These are phyloP conservation scores for Syzygium grande DNA, from an alignment of 345 rosid genomes.

Conservation along the genomic window DNA sequence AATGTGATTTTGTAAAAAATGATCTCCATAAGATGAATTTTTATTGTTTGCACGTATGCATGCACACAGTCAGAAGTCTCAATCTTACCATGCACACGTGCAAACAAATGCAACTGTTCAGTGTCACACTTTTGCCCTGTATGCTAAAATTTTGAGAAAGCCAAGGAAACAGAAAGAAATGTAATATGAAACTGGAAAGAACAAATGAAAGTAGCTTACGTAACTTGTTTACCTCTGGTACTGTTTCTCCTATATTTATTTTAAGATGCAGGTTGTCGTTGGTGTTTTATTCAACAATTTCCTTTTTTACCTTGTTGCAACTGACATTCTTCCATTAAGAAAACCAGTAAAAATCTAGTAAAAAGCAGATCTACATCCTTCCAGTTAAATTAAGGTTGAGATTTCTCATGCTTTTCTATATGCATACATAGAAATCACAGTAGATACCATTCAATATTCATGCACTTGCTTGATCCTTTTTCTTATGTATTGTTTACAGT, in stretches of 20 bases:
- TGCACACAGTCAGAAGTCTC: background rate
- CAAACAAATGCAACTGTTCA: background rate
- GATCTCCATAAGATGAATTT: background rate
- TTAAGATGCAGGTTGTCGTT: background rate
- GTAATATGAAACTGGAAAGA: background rate
- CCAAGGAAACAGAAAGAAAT: background rate
- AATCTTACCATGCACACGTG: background rate
- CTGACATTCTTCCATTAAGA: background rate
- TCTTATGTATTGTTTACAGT: slow-evolving; percentile 32
- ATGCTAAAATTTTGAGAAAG: background rate
- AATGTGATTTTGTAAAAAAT: background rate
- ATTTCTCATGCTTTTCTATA: background rate
- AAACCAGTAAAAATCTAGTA: background rate
- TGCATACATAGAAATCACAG: background rate
- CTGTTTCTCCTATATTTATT: background rate
- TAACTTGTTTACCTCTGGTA: background rate
- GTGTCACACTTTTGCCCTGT: background rate
- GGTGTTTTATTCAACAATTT: background rate
- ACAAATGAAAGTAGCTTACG: background rate
- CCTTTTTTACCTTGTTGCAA: background rate
- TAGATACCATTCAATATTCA: background rate
- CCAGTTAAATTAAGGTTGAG: background rate
- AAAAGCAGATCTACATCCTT: background rate
- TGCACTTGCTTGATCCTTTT: background rate
- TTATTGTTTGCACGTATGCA: background rate